Evolutionary conservation across 2,329 filamentous ascomycete species (phyloP), one percentile per base, ranked within the genome.

Genomic region (Lachnellula arida): DNA sequence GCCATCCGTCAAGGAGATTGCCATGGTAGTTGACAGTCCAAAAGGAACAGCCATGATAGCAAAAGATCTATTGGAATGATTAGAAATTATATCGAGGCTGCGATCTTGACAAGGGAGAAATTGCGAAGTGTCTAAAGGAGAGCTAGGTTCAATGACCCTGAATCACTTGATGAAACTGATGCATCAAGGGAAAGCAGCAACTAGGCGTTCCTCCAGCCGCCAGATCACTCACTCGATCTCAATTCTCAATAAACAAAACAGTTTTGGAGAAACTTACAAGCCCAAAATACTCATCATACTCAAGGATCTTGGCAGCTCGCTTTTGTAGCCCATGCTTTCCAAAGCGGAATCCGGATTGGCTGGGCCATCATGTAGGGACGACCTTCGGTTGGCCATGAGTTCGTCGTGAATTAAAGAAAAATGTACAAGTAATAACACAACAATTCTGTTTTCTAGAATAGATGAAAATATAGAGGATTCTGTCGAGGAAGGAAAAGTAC

Each of bases 261-360:
- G 9, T 4, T 22, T 46, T 46, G 42, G 17, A 42, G n/a, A 14
- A 54, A 62, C 62, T 50, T 63, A 67, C 64, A 74, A 63, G 50
- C 86, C 86, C 46, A 89, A 74, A 28, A 89, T 82, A 65, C 82
- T 86, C 65, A 88, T 71, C 84, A 88, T 88, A 68, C 81, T 84
- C 60, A 89, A 69, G 62, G 82, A 84, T 57, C 85, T 77, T 15
- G 85, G 85, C 44, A 89, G 68, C 67, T 88, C 85, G 52, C 78
- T 76, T 71, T 81, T 81, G 75, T 88, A 88, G 51, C 85, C 86
- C 82, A 88, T 61, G 39, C 55, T 63, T 8, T 59, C 61, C 34
- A 65, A 42, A 2, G 54, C 58, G 8, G 56, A 55, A 51, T 62
- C 55, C 17, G 59, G 58, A 53, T 61, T 58, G 49, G 43, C 48